Base-by-base conservation (phyloP, 192 early-diverging fungal genomes). In the Lobosporangium transversale region DNA sequence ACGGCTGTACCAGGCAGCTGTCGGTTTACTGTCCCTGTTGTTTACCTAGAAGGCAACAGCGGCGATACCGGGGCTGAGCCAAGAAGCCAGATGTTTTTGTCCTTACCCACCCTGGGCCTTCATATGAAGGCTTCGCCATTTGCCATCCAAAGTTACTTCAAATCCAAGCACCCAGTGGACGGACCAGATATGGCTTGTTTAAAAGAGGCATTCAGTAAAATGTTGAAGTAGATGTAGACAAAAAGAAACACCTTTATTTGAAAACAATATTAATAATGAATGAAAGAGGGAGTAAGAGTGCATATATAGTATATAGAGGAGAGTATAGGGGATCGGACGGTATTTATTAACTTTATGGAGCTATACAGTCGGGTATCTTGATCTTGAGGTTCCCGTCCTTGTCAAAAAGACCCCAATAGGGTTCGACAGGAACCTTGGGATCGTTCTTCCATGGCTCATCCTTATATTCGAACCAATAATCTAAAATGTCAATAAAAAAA, bases 401-500 rank as follows among this genome's bases (percentile, higher is more conserved):
- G 30, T 74, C 71, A 58, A 81, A 70, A 26, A 81, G 33, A n/a
- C 80, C 79, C 80, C 80, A 81, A 49, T 56, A 55, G 12, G 66
- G 54, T 45, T 81, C 80, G 0, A 81, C 52, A 32, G 58, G 73
- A 3, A 57, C 55, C 20, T 2, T 37, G 15, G 74, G 64, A 52
- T 68, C 53, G 14, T 29, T 67, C 59, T 82, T 82, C 81, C 81
- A 82, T 24, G 81, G 76, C 48, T 79, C 76, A 26, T 82, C 81
- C 53, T 68, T 74, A 58, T 65, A 73, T 66, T 82, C 81, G 47
- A 82, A 79, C 75, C 75, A 79, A 42, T 65, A 82, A 55, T 82
- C 74, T 58, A n/a, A n/a, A n/a, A n/a, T n/a, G n/a, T n/a, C n/a
- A n/a, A 63, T 45, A 36, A 27, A 30, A 58, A 3, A 35, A 11